Base-by-base conservation (phyloP, 495 filamentous ascomycete species). In the Zalerion maritima region DNA sequence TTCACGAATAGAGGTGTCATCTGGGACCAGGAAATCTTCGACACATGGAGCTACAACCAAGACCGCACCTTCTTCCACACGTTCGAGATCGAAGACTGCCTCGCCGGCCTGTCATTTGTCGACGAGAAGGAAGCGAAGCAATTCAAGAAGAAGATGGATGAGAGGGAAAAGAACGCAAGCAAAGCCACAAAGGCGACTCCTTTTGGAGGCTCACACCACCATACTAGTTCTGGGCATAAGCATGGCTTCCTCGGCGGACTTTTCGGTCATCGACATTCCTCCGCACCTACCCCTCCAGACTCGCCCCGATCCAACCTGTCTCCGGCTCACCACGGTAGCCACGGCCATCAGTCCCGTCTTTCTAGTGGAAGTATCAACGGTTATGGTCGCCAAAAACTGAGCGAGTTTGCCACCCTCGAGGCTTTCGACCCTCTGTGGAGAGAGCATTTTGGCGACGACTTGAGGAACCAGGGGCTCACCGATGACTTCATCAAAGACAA, bases 1-100 rank as follows among this genome's bases (percentile, higher is more conserved):
- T 68, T 79, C 19, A 62, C 78, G 25, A 74, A 72, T 51, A 71
- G 77, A 42, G 89, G 91, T 27, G 91, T 97, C 15, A 77, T 97
- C 41, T 97, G 89, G 89, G 89, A 97, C 47, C 85, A 94, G 57
- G 89, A 97, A 52, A 78, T 96, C 41, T 96, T 86, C 50, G 85
- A 97, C 30, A 77, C 73, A 25, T 96, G 93, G 60, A 66, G 65
- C 21, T 97, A 96, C 56, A 89, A 94, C 48, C 83, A 89, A 43
- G 91, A 97, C 49, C 78, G 89, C 27, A 83, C 78, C 18, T 97
- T 94, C 52, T 96, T 97, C 57, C 86, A 96, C 50, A 81, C 82
- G 3, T 96, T 97, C 46, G 89, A 96, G 55, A 70, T 92, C 25
- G 85, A 96, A 48, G 71, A 84, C 18, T 93, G 82, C 46, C 60